Evolutionary conservation across 176 grass and related monocot genomes (phyloP).

Genomic region (Alopecurus myosuroides): DNA sequence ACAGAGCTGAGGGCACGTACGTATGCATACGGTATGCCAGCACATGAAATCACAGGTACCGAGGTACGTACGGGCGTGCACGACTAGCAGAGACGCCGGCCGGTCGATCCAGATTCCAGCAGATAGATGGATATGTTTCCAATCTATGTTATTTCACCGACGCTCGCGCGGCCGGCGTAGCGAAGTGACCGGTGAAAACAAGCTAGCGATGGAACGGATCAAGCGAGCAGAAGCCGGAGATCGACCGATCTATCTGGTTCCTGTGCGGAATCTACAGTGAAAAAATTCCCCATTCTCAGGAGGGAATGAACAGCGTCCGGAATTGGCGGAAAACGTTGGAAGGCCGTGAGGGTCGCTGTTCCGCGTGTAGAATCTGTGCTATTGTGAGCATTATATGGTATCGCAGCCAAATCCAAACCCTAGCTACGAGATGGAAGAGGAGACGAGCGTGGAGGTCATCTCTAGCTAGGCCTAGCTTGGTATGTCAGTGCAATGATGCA

Average conservation of each 20-base stretch:
- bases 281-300: slow-evolving; percentile 40
- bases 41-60: slow-evolving; percentile 53
- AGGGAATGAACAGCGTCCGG: not conserved
- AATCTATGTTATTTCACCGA: not conserved
- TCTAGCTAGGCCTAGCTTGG: too few species aligned
- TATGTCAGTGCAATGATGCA: slow-evolving; percentile 7
- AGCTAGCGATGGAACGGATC: not conserved
- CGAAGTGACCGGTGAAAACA: slow-evolving; percentile 8
- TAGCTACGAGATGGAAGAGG: not conserved
- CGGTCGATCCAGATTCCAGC: not conserved
- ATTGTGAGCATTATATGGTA: not conserved
- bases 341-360: not conserved
- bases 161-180: not conserved
- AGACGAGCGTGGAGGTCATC: not conserved
- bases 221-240: not conserved
- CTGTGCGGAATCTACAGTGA: slow-evolving; percentile 27
- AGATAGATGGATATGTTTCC: not conserved
- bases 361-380: not conserved
- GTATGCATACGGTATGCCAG: not conserved
- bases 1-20: not conserved
- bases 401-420: slow-evolving; percentile 3
- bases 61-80: not conserved
- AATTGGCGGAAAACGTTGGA: not conserved
- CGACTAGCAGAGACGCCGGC: not conserved
- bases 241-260: slow-evolving; percentile 18